These are phyloP conservation scores for Apiospora marii DNA, from an alignment of 2,329 filamentous ascomycete species.

Conservation along the genomic window DNA sequence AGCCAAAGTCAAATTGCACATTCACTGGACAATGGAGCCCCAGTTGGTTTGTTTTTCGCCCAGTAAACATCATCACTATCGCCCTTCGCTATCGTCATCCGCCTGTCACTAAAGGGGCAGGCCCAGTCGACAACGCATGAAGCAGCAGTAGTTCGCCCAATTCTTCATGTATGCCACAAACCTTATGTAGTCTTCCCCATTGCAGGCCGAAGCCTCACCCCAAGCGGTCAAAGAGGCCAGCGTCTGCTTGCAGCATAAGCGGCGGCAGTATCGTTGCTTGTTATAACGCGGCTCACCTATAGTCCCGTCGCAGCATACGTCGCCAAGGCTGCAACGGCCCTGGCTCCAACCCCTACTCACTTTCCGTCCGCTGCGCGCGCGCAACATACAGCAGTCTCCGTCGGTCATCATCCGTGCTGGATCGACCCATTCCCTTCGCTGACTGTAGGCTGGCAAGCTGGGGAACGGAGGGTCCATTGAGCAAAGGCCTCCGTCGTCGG, in stretches of 20 bases:
- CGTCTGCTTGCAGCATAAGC: neutral
- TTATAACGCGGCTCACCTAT: conserved; percentile 18
- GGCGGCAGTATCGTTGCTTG: conserved; percentile 5
- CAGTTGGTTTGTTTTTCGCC: neutral
- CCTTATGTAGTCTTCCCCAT: neutral
- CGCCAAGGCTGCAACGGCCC: conserved; percentile 18
- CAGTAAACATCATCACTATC: neutral
- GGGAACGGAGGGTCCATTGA: neutral
- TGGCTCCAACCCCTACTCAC: neutral
- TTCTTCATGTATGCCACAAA: conserved; percentile 19
- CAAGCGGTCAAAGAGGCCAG: neutral
- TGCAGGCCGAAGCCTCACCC: neutral
- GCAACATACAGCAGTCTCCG: neutral
- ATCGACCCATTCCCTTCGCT: neutral
- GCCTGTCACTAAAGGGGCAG: neutral
- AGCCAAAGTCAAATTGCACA: conserved; percentile 2
- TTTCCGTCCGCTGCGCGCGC: neutral
- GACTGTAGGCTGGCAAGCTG: neutral
- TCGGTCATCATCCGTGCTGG: neutral
- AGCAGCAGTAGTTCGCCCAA: conserved; percentile 11
- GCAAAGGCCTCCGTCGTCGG: neutral
- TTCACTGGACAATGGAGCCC: neutral
- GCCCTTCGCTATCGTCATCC: neutral
- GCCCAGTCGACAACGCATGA: neutral
- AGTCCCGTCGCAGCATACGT: neutral